phyloP scores from a whole-genome alignment of 2,329 filamentous ascomycete genomes.

The Fusarium sp. region DNA sequence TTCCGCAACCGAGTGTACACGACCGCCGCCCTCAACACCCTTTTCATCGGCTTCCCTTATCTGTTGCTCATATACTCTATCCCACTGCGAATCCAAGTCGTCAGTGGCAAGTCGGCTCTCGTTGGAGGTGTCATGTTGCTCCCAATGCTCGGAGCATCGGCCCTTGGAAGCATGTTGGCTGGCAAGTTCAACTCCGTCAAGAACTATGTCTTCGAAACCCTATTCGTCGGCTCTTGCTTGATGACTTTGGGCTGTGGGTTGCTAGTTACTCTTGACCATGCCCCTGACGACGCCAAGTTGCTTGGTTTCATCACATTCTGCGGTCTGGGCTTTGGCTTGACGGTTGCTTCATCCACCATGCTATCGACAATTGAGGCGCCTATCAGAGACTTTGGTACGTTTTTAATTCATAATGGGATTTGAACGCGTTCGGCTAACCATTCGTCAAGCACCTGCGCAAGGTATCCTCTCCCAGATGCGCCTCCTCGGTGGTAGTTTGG shows the following conservation, averaged over 20 bases:
- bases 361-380: conserved; percentile 57
- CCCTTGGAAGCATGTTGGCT: conserved; percentile 57
- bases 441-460: conserved; percentile 60
- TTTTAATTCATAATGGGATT: not conserved
- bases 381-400: conserved; percentile 58
- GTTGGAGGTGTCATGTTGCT: conserved; percentile 64
- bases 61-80: conserved; percentile 63
- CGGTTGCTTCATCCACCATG: conserved; percentile 62
- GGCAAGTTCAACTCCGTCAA: conserved; percentile 57
- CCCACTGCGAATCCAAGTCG: conserved; percentile 63
- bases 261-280: conserved; percentile 53
- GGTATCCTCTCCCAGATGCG: conserved; percentile 65
- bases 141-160: conserved; percentile 64
- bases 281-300: conserved; percentile 56
- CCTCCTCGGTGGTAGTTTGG: conserved; percentile 66
- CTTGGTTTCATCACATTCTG: conserved; percentile 64
- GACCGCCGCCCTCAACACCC: conserved; percentile 57
- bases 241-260: conserved; percentile 62
- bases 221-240: conserved; percentile 56
- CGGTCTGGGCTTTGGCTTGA: conserved; percentile 66
- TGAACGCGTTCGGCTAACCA: conserved; percentile 9
- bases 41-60: conserved; percentile 64
- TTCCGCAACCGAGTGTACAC: conserved; percentile 61
- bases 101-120: conserved; percentile 60
- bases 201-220: conserved; percentile 58